Base-by-base conservation (phyloP, 1,139 yeast genomes). In the Hyphopichia fennica region DNA sequence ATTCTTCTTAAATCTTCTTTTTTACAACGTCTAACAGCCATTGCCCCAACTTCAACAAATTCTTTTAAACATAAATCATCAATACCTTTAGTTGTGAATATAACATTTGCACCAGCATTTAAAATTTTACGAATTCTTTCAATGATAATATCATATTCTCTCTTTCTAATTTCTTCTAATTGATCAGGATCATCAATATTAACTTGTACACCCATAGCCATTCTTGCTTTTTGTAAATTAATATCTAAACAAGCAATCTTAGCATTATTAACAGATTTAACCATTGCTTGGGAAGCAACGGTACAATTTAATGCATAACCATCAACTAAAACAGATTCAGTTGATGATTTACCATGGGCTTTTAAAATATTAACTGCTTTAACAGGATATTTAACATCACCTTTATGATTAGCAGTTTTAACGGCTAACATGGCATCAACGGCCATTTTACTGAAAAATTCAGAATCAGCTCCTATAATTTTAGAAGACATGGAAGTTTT, bases 131-230 rank as follows among this genome's bases (percentile, higher is more conserved):
- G 79, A 56, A 93, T 85, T 66, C 95, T 85, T 62, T 93, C 99
- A 51, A 89, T 72, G 33, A 91, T 82, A 49, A 95, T 89, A 43
- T 93, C 97, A 56, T 85, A 84, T 69, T 95, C 99, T 58, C 98
- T 82, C 65, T 90, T 85, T 61, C 99, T 81, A 54, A 95, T 91
- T 60, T 90, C 93, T 69, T 95, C 99, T 56, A 95, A 79, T 68
- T 90, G 96, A 54, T 93, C 96, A 35, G 99, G 99, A 63, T 95
- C 98, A 56, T 89, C 96, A 58, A 95, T 89, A 60, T 93, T 91
- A 63, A 95, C 88, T 65, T 91, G 96, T 42, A 95, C 98, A 41
- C 99, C 99, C 84, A 95, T 83, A 32, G 98, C 96, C 98, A 95
- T 90, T 64, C 91, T 82, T 8, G 97, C 93, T 65, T 91, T 93